These are phyloP conservation scores for Strombidium stylifer DNA, from an alignment of 73 alveolate species.

Conservation along the genomic window DNA sequence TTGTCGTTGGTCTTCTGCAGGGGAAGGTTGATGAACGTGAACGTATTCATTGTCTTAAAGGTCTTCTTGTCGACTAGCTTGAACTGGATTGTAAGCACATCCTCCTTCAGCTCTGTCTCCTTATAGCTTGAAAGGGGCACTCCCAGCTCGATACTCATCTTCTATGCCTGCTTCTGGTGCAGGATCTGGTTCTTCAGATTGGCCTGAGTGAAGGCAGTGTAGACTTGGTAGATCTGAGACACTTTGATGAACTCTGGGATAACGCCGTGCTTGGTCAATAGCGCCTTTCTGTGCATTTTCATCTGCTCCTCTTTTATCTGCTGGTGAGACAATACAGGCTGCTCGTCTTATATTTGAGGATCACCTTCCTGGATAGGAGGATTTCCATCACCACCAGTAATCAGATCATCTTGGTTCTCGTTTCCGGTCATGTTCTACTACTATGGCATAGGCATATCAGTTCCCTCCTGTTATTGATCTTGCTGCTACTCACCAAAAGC, in stretches of 20 bases:
- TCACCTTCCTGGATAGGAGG: too few species aligned
- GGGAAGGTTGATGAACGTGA: conserved; percentile 25
- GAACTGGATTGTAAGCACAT: conserved; percentile 10
- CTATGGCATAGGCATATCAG: too few species aligned
- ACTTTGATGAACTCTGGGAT: conserved; percentile 21
- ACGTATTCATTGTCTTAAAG: neutral
- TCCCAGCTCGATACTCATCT: neutral
- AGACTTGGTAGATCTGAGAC: neutral
- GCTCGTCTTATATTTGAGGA: neutral
- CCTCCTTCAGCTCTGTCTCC: conserved; percentile 17
- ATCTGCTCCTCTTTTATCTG: too few species aligned
- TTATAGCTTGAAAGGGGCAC: neutral
- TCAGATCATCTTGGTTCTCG: too few species aligned
- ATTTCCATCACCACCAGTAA: too few species aligned
- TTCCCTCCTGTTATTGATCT: too few species aligned
- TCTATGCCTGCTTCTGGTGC: neutral
- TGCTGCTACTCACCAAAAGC: too few species aligned
- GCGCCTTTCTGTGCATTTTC: too few species aligned
- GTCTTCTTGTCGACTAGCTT: conserved; percentile 9
- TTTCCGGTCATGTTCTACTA: too few species aligned
- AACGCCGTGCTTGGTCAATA: too few species aligned
- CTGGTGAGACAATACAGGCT: too few species aligned
- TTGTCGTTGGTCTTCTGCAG: conserved; percentile 1
- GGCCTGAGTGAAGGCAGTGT: conserved; percentile 36
- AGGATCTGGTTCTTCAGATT: conserved; percentile 24